A percentile compares a stretch with the other conserved stretches of the same genome.
phyloP scores from a whole-genome alignment of 177 flowering plant genomes.

The Vitis hybrid region DNA sequence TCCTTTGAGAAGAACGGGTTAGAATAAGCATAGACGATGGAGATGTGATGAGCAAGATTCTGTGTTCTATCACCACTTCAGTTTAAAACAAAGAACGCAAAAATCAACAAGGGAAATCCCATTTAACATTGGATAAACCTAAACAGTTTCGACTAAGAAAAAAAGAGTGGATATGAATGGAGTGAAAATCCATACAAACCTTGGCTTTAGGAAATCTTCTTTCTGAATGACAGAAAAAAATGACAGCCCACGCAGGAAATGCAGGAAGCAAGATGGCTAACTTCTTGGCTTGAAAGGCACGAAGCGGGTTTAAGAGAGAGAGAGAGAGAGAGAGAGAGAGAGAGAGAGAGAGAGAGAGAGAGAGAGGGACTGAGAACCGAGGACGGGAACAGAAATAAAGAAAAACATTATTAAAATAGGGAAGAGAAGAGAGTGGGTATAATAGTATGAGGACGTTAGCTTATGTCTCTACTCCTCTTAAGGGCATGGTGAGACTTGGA shows the following conservation, averaged over 20 bases:
- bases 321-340: background rate
- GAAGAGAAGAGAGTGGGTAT: background rate
- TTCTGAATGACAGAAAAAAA: conserved; percentile 3
- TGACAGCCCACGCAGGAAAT: conserved; percentile 1
- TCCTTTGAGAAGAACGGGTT: too few relatives aligned
- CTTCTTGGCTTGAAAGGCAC: conserved; percentile 33
- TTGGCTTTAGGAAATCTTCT: background rate
- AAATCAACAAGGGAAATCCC: too few relatives aligned
- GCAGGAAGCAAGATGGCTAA: conserved; percentile 8
- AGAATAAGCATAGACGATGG: too few relatives aligned
- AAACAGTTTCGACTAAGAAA: too few relatives aligned
- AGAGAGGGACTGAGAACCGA: conserved; percentile 9
- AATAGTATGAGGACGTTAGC: too few relatives aligned
- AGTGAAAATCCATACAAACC: conserved; percentile 6
- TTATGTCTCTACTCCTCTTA: background rate
- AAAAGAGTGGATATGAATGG: background rate
- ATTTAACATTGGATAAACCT: too few relatives aligned
- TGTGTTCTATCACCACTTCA: too few relatives aligned
- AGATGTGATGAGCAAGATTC: too few relatives aligned
- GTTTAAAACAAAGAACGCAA: too few relatives aligned
- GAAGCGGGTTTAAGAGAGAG: conserved; percentile 18
- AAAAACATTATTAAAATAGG: conserved; percentile 9
- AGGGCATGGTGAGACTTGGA: conserved; percentile 18
- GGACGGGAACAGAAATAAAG: conserved; percentile 44
- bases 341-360: conserved; percentile 12